phyloP scores from a whole-genome alignment of 1,139 yeast species.

The Scheffersomyces quercinus region DNA sequence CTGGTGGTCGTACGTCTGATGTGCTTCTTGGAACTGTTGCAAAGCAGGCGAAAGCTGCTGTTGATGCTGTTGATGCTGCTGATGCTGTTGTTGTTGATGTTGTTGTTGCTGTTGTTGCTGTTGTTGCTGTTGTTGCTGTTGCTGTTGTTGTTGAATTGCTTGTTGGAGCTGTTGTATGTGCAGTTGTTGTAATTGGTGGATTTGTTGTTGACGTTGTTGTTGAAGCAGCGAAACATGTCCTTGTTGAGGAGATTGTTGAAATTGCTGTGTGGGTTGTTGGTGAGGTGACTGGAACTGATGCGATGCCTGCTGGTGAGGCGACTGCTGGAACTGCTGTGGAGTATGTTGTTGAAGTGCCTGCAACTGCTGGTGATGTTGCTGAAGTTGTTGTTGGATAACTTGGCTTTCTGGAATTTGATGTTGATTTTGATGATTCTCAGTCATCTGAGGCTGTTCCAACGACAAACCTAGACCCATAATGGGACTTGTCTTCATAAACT shows the following conservation, averaged over 20 bases:
- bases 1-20: not conserved
- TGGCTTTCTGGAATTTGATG: not conserved
- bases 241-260: not conserved
- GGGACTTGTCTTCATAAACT: not conserved
- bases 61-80: conserved; percentile 4
- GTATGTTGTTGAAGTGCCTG: not conserved
- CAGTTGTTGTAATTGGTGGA: no score
- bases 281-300: not conserved
- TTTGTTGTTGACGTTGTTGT: no score
- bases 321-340: not conserved
- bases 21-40: conserved; percentile 1
- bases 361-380: not conserved
- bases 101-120: conserved; percentile 5
- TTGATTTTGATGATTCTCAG: not conserved
- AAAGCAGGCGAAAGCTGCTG: conserved; percentile 3
- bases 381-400: not conserved
- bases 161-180: no score
- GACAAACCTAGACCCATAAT: not conserved
- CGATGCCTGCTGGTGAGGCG: not conserved
- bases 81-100: conserved; percentile 1
- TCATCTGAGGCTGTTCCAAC: not conserved
- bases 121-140: conserved; percentile 1
- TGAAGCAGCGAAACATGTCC: no score
- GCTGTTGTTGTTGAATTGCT: no score
- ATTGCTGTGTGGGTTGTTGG: not conserved